Evolutionary conservation across 176 grass and related monocot species (phyloP), one percentile per base, ranked within the genome.

Genomic region (Zea luxurians): DNA sequence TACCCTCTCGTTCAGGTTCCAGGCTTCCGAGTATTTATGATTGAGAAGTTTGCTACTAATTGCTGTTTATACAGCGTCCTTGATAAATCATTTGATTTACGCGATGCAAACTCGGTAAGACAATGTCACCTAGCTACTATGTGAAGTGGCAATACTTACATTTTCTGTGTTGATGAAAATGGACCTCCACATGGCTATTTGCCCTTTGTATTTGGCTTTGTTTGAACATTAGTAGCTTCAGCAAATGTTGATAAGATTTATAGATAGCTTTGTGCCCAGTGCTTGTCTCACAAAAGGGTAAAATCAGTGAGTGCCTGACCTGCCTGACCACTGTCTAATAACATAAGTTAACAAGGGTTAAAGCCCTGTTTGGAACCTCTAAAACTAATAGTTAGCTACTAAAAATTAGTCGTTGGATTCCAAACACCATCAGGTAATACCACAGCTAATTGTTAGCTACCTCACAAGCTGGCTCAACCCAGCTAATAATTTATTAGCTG

Each of bases 51-150:
- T 74, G 88, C 90, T 58, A 83, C 81, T 27, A 42, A 82, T 79
- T 99, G 96, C 78, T 99, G 96, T 83, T 85, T 99, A 48, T 85
- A 91, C 83, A 99, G 96, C 49, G 83, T 99, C 20, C 92, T 99
- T 71, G 96, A 99, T 42, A 95, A 91, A 83, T 99, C 96, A 83
- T 99, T 99, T 73, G 81, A 95, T 67, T 83, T 99, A 16, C 88
- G 78, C 18, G 96, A 99, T 89, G 96, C 92, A 73, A 99, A 92
- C 77, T 81, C 92, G 43, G 96, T 99, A 99, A 71, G 71, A 37
- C 20, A 75, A 75, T 69, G 21, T 59, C 16, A 58, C 69, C 57
- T 83, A 69, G 13, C 36, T 47, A 48, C 52, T 20, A 55, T 57
- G 48, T 49, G 37, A 67, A 74, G 37, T 84, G 78, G 8, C 59